A percentile compares a stretch with the other conserved stretches of the same genome.
Evolutionary conservation across 768 basidiomycete genomes (phyloP).

Genomic region (Pulveroboletus sp.): DNA sequence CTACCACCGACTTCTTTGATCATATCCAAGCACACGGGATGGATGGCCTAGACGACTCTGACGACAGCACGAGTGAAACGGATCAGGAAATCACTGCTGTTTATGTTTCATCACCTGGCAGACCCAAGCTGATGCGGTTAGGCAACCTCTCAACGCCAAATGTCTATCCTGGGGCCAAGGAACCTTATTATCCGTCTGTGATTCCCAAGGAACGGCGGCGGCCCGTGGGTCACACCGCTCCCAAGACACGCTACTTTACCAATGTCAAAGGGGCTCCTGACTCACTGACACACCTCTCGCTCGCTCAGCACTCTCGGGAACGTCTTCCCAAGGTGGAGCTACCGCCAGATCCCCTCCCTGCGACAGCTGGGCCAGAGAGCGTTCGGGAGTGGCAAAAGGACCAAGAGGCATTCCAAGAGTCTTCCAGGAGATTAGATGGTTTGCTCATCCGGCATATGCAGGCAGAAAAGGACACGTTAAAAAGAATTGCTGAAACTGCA

Average conservation of each 20-base stretch:
- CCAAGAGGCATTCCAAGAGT: conserved; percentile 45
- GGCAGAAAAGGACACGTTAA: conserved; percentile 74
- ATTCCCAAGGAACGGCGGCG: conserved; percentile 36
- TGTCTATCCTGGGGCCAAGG: conserved; percentile 40
- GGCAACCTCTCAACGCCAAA: conserved; percentile 71
- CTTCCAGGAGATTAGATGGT: conserved; percentile 65
- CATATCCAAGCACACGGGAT: conserved; percentile 66
- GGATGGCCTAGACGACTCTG: conserved; percentile 66
- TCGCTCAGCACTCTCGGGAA: conserved; percentile 40
- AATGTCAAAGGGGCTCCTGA: conserved; percentile 36
- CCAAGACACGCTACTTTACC: conserved; percentile 42
- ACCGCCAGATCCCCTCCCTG: conserved; percentile 12
- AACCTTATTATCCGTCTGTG: conserved; percentile 33
- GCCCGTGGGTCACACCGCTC: conserved; percentile 52
- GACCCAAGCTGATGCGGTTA: conserved; percentile 51
- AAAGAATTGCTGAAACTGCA: conserved; percentile 58
- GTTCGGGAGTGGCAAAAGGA: conserved; percentile 28
- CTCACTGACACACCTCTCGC: conserved; percentile 29
- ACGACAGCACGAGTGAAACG: conserved; percentile 38
- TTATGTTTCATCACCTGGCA: conserved; percentile 26
- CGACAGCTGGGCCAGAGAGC: conserved; percentile 19
- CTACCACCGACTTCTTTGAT: conserved; percentile 73
- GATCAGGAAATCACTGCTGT: conserved; percentile 33
- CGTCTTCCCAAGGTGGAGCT: conserved; percentile 26
- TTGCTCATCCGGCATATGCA: conserved; percentile 81